Base-by-base conservation (phyloP, 1,139 yeast species). In the Candida mesenterica region DNA sequence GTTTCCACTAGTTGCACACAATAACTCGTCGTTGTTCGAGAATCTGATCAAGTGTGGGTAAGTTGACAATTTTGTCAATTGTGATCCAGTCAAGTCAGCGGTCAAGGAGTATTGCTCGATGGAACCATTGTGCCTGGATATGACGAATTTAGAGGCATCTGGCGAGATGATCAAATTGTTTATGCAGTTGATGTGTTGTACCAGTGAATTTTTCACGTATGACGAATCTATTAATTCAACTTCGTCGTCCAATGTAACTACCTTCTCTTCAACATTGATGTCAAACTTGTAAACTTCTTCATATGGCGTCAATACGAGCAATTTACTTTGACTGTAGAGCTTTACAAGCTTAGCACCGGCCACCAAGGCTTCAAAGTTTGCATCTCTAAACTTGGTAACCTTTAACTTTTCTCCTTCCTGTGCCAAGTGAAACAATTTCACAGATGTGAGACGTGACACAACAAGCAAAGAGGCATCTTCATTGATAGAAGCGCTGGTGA, bases 1-100 rank as follows among this genome's bases (percentile, higher is more conserved):
- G 55, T 83, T 85, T 37, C 87, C 95, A 35, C 84, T 79, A 4
- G 92, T 80, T 18, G 83, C 73, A 7, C 83, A 79, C 14, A 84
- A 57, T 24, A 90, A 61, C 2, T 85, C 75, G 29, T 68, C 66
- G 20, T 54, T 52, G 14, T 57, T 53, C 1, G 87, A 70, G 49
- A 86, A 78, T 16, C 68, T 61, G 31, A 88, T 43, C n/a, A 84
- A 75, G 13, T 87, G 80, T 5, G 90, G 81, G 24, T 72, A 68
- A 28, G 75, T 67, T 35, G 79, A 71, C 39, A 84, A 62, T 43
- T 76, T 75, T 15, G 82, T 72, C 33, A 81, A 57, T 4, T 49
- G 46, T 3, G 44, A 40, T 15, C 37, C 44, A 4, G 46, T 34
- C 9, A 39, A 43, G 4, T 40, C 40, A 12, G 32, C 43, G 4